phyloP scores from a whole-genome alignment of 202 grass and related monocot genomes.

The Carex arenaria region DNA sequence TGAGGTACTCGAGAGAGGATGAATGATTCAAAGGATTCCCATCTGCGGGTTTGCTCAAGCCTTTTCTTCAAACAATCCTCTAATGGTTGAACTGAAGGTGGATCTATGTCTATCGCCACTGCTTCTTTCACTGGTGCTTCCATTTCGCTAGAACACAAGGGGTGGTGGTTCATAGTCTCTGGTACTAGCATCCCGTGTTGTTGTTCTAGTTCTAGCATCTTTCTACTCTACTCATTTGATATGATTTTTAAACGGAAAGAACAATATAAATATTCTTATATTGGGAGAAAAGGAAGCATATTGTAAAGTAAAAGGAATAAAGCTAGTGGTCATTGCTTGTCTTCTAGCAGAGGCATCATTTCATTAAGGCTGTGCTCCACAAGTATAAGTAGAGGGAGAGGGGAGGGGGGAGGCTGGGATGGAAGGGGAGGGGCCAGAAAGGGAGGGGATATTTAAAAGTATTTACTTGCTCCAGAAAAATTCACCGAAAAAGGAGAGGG shows the following conservation, averaged over 20 bases:
- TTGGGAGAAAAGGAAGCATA: not conserved
- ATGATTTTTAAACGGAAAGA: not conserved
- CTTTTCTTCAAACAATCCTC: constrained; percentile 8
- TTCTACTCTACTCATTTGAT: not conserved
- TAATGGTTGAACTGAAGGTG: not conserved
- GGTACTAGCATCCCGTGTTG: not conserved
- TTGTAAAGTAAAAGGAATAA: not conserved
- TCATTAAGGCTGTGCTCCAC: too few species aligned
- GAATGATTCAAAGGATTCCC: constrained; percentile 33
- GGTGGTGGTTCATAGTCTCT: not conserved
- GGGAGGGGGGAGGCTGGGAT: too few species aligned
- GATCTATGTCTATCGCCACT: constrained; percentile 9
- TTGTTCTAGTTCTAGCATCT: not conserved
- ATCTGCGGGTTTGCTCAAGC: not conserved
- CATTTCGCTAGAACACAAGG: not conserved
- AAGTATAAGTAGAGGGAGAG: too few species aligned
- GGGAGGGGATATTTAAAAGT: too few species aligned
- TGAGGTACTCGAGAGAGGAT: constrained; percentile 53
- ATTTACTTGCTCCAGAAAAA: too few species aligned
- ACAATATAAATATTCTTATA: not conserved
- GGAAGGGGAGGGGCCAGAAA: too few species aligned
- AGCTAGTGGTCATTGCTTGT: not conserved
- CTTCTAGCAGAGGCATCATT: too few species aligned
- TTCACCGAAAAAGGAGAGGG: too few species aligned
- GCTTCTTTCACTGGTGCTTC: not conserved